Conservation (phyloP, 176 grass and related monocot genomes). For the Alopecurus myosuroides region DNA sequence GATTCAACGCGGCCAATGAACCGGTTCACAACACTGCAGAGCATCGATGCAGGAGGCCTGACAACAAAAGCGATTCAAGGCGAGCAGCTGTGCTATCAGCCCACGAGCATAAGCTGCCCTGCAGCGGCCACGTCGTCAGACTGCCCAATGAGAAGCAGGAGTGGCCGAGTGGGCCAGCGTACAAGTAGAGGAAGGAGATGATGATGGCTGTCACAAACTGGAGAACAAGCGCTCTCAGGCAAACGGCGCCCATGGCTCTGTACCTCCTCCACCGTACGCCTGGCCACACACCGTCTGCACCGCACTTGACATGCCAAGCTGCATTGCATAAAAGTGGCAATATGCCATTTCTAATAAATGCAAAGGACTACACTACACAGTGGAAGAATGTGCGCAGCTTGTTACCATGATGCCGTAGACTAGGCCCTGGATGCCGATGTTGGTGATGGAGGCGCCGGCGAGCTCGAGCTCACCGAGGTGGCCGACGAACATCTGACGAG, state of each 20-base stretch:
- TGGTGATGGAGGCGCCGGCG: constrained; percentile 77
- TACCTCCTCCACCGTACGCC: constrained; percentile 70
- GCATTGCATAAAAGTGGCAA: background rate
- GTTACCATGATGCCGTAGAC: constrained; percentile 85
- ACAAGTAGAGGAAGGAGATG: constrained; percentile 75
- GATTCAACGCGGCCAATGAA: too few species aligned
- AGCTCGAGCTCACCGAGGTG: constrained; percentile 67
- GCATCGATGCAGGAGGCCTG: too few species aligned
- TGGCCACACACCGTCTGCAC: constrained; percentile 81
- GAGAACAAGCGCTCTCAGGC: constrained; percentile 62
- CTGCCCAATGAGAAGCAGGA: constrained; percentile 58
- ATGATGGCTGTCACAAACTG: constrained; percentile 36
- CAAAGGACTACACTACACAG: background rate
- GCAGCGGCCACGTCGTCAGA: constrained; percentile 27
- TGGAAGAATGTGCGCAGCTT: background rate
- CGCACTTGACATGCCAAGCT: constrained; percentile 76
- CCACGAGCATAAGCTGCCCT: constrained; percentile 62
- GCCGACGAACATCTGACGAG: constrained; percentile 86
- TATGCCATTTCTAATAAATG: background rate
- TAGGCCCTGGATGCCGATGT: constrained; percentile 83
- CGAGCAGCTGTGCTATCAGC: constrained; percentile 50
- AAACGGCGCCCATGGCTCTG: constrained; percentile 50
- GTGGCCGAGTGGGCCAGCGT: constrained; percentile 23
- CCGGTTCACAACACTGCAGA: too few species aligned
- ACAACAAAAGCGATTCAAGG: too few species aligned